Evolutionary conservation across 768 basidiomycete genomes (phyloP), one percentile per base, ranked within the genome.

Genomic region (Mycena rosella): DNA sequence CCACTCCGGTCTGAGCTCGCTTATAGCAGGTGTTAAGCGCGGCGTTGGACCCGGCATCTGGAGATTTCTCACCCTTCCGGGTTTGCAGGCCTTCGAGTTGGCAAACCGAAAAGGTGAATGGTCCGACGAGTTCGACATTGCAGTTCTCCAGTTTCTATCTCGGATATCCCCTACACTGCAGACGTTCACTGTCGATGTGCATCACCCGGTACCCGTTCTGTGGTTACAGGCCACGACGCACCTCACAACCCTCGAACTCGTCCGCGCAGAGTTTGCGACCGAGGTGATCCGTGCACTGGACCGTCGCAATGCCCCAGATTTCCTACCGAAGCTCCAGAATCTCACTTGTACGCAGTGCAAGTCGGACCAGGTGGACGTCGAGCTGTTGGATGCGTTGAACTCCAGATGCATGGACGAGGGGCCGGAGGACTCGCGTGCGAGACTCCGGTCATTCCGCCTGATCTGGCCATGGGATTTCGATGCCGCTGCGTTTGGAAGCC

Each of bases 161-260:
- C 53, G 54, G 1, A 24, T 18, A 24, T 47, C 17, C 27, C 9
- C 22, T 4, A 65, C 63, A 14, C 44, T 65, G 48, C 63, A 47
- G 24, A 30, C 48, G 47, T 47, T 65, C 47, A 52, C 17, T 2
- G 34, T 58, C 38, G 32, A 36, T 56, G 29, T 65, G 54, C n/a
- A n/a, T 45, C 63, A 30, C 45, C 45, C 44, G 3, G 52, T 64
- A 10, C 63, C 63, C 34, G 27, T 57, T 24, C 45, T 48, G 3
- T 64, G 63, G 63, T n/a, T 64, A 15, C 22, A 57, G 1, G 45
- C 17, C 3, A 20, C 54, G 5, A 48, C 34, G n/a, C 47, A 64
- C 2, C 63, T 64, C n/a, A 56, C 63, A 18, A 56, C 63, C 18
- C 45, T 64, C 32, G 55, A 56, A 17, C 63, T 64, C 55, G 24